Evolutionary conservation across 2,329 filamentous ascomycete genomes (phyloP), one percentile per base, ranked within the genome.

Genomic region (Neofusicoccum sp.): DNA sequence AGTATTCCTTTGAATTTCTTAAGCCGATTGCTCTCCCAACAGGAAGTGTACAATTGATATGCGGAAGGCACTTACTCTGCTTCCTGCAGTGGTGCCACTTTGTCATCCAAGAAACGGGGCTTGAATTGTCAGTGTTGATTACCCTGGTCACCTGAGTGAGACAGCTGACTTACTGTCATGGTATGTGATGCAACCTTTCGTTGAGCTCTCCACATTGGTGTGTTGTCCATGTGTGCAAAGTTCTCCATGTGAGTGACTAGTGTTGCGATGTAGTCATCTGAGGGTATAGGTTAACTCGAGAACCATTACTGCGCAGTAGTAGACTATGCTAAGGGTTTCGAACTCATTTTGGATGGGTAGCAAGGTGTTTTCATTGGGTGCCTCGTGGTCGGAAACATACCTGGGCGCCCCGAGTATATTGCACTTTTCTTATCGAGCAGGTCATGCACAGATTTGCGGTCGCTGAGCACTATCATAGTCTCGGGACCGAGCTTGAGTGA

Each of bases 181-280:
- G 45, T 67, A 16, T 67, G 67, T 29, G 66, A 49, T 33, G 65
- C 66, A 4, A 71, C 64, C 48, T 72, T 73, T 2, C 71, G 61
- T 37, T 67, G 65, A 12, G 65, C 58, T 44, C 70, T 66, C 70
- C 71, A 72, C 1, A 29, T 49, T 3, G 56, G 56, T 47, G 64
- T 63, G 33, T 66, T 59, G 50, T 69, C 60, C 66, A 69, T 66
- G 12, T 64, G 63, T 12, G 66, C 70, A 4, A 81, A 63, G 66
- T 83, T 80, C 62, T 83, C 76, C 3, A 79, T 79, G 1, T 73
- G 70, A 2, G 77, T 77, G 56, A 83, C 80, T 16, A 84, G 69
- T 6, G 69, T 70, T 28, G 34, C 67, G 8, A 83, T 77, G 61
- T 80, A 78, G 0, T 75, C 79, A 0, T 70, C 66, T 22, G 22